These are phyloP conservation scores for Eremochloa ophiuroides DNA, from an alignment of 176 grass and related monocot genomes.

Conservation along the genomic window DNA sequence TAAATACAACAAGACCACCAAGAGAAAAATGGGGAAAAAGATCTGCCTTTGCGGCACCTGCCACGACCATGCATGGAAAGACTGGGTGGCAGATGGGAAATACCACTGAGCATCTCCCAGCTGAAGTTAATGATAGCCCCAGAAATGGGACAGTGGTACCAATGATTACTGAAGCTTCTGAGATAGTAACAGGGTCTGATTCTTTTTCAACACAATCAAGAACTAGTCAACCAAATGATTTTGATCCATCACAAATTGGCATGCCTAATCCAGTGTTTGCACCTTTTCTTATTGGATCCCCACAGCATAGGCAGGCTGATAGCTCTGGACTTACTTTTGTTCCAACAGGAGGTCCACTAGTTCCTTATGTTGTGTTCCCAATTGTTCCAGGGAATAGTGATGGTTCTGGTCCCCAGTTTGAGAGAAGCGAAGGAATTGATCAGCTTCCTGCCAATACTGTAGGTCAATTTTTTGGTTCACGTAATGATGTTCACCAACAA, in stretches of 20 bases:
- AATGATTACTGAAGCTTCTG: conserved; percentile 51
- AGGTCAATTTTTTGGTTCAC: conserved; percentile 42
- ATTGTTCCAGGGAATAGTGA: conserved; percentile 44
- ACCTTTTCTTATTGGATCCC: conserved; percentile 57
- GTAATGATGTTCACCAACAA: conserved; percentile 40
- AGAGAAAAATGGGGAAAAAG: conserved; percentile 75
- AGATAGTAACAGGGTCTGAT: conserved; percentile 38
- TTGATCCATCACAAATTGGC: conserved; percentile 39
- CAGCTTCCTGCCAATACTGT: conserved; percentile 40
- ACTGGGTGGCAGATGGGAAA: conserved; percentile 55
- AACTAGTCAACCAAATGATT: conserved; percentile 53
- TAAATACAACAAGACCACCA: conserved; percentile 41
- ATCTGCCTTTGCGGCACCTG: conserved; percentile 32
- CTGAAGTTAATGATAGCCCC: conserved; percentile 42
- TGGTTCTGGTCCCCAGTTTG: conserved; percentile 48
- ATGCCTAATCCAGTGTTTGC: conserved; percentile 59
- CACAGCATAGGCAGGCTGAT: conserved; percentile 62
- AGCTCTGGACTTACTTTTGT: conserved; percentile 60
- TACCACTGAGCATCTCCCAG: conserved; percentile 37
- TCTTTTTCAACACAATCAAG: conserved; percentile 25
- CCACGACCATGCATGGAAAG: conserved; percentile 21
- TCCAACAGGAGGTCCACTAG: conserved; percentile 63
- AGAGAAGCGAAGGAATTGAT: conserved; percentile 49
- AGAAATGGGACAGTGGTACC: conserved; percentile 39
- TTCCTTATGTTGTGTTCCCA: conserved; percentile 59